A percentile compares a stretch with the other conserved stretches of the same genome.
Conservation (phyloP, 495 filamentous ascomycete species). For the Daldinia vernicosa region DNA sequence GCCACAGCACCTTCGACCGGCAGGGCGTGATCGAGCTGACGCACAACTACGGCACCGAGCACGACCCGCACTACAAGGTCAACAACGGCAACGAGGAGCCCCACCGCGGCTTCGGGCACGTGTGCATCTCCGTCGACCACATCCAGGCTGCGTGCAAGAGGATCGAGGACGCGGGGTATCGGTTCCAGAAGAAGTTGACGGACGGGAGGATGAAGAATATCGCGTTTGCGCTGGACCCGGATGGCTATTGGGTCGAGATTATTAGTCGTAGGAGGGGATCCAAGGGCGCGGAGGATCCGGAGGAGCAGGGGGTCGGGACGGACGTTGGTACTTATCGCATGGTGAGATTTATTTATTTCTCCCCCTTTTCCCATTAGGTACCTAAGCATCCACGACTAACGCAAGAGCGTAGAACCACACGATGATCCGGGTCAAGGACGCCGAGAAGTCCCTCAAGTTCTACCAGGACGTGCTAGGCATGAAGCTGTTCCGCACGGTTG, state of each 20-base stretch:
- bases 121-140: constrained; percentile 88
- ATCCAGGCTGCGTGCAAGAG: constrained; percentile 88
- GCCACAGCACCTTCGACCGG: constrained; percentile 78
- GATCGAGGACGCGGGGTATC: constrained; percentile 87
- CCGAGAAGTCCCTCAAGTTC: constrained; percentile 83
- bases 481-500: constrained; percentile 75
- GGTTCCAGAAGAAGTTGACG: constrained; percentile 90
- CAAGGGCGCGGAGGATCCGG: constrained; percentile 46
- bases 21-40: constrained; percentile 92
- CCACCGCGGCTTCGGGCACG: constrained; percentile 87
- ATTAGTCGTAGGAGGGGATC: constrained; percentile 57
- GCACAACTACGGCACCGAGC: constrained; percentile 96
- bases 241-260: constrained; percentile 90
- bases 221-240: constrained; percentile 92
- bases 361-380: constrained; percentile 25
- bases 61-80: constrained; percentile 80
- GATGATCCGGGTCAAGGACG: constrained; percentile 95
- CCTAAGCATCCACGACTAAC: constrained; percentile 40
- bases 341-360: constrained; percentile 53
- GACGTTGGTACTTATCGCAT: constrained; percentile 56
- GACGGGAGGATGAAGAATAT: constrained; percentile 90
- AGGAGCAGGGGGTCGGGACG: constrained; percentile 50
- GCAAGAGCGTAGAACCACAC: constrained; percentile 75
- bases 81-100: constrained; percentile 92
- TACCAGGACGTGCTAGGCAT: constrained; percentile 93